Conservation (phyloP, 768 basidiomycete species). For the Leucosporidium creatinivorum region DNA sequence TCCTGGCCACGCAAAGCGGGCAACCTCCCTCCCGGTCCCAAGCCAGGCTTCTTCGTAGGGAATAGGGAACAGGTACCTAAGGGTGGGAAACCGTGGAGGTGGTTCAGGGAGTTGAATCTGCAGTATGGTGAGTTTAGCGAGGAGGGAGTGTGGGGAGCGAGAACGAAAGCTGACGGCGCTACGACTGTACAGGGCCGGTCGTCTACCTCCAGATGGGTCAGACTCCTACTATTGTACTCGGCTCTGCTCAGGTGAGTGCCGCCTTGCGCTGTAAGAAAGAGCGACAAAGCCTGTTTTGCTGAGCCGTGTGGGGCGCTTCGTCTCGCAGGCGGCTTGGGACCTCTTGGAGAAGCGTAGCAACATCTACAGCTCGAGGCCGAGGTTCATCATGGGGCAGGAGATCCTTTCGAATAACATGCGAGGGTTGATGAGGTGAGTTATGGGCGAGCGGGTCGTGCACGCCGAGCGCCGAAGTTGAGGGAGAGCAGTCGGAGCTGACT, state of each 20-base stretch:
- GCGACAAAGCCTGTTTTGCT: too few species aligned
- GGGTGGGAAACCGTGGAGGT: conserved; percentile 26
- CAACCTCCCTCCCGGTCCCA: conserved; percentile 7
- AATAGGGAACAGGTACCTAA: conserved; percentile 24
- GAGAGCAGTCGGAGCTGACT: too few species aligned
- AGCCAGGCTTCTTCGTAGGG: conserved; percentile 14
- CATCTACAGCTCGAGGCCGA: conserved; percentile 19
- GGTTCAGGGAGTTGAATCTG: conserved; percentile 24
- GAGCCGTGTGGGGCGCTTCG: background rate
- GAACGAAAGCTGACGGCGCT: background rate
- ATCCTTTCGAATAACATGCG: conserved; percentile 23
- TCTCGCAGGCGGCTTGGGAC: conserved; percentile 28
- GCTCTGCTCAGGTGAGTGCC: conserved; percentile 20
- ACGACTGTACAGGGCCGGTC: background rate
- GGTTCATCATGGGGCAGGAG: conserved; percentile 33
- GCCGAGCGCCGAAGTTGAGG: too few species aligned
- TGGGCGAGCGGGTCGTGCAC: too few species aligned
- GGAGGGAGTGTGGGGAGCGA: background rate
- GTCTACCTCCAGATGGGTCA: conserved; percentile 31
- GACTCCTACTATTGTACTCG: conserved; percentile 32
- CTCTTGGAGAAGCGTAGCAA: conserved; percentile 30
- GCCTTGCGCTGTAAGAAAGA: too few species aligned
- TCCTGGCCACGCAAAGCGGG: background rate
- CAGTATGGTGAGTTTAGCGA: conserved; percentile 10
- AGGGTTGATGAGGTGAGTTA: conserved; percentile 20